Conservation (phyloP, 1,284 basidiomycete species). For the Ceratobasidium sp. region DNA sequence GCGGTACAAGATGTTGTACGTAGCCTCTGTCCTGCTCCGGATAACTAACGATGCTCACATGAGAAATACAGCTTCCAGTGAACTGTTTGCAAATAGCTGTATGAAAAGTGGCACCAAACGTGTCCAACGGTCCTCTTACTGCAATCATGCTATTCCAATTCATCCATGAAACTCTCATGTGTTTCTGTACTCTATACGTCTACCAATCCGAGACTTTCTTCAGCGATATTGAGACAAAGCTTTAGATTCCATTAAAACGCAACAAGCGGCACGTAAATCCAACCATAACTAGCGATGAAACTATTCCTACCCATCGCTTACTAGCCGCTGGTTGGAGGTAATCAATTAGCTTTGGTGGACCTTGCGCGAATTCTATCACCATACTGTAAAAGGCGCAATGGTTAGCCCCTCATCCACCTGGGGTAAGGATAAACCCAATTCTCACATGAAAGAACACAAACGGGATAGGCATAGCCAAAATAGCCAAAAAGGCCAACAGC, state of each 20-base stretch:
- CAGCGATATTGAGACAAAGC: not conserved
- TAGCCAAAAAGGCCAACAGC: conserved; percentile 44
- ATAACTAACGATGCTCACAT: not conserved
- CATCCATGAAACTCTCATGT: not conserved
- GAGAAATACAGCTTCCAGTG: conserved; percentile 20
- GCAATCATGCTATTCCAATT: not conserved
- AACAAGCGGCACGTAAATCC: not conserved
- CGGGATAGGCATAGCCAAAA: conserved; percentile 38
- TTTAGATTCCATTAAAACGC: not conserved
- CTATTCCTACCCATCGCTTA: not conserved
- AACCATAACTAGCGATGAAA: not conserved
- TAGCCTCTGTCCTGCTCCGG: not conserved
- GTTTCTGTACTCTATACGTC: not conserved
- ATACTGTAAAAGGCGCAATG: not conserved
- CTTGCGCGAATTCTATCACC: conserved; percentile 34
- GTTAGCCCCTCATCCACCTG: not conserved
- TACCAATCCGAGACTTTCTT: too few relatives aligned
- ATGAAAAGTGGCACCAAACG: conserved; percentile 38
- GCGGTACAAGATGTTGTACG: conserved; percentile 43
- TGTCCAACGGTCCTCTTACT: conserved; percentile 7
- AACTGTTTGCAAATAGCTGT: not conserved
- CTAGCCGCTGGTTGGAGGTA: not conserved
- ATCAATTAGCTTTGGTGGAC: conserved; percentile 36
- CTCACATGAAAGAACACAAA: conserved; percentile 40
- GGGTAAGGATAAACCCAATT: not conserved